Evolutionary conservation across 2,329 filamentous ascomycete species (phyloP), one percentile per base, ranked within the genome.

Genomic region (Fusarium incarnatum): DNA sequence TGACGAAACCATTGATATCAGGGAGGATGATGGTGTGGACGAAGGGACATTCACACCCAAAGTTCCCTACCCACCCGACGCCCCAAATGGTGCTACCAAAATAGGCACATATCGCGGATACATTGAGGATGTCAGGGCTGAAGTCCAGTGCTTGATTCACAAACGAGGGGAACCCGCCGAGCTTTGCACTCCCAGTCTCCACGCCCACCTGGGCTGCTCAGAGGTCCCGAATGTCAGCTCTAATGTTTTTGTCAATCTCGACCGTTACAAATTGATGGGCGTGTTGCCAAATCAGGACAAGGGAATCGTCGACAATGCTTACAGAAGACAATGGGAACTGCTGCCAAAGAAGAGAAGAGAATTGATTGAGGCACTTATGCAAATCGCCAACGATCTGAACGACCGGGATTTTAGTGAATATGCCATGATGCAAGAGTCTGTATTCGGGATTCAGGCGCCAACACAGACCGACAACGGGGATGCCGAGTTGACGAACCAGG

Each of bases 111-210:
- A 80, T 59, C 81, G 85, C 32, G 83, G 82, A 3, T 87, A 83
- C 53, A 78, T 84, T 60, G 84, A 87, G 60, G 84, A 87, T 65
- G 79, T 86, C 27, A 80, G 83, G 59, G 80, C 80, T 41, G 85
- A 87, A 67, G 77, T 86, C 3, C 83, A 86, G 71, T 84, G 73
- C 54, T 78, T 80, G 54, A 83, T 79, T 67, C 78, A 77, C 65
- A 79, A 71, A 75, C 76, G 70, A 41, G 75, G 78, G n/a, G 75
- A 78, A 68, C 66, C 71, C 20, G 68, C 70, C 5, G 79, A 81
- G 58, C 77, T 79, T 47, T 79, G 79, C 42, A 73, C 73, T 9
- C 71, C 71, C 5, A 62, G 75, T n/a, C 72, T 82, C 11, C 78
- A 81, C 57, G 68, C 67, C 8, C 70, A 77, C n/a, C 53, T 82